A percentile compares a stretch with the other conserved stretches of the same genome.
Evolutionary conservation across 495 filamentous ascomycete species (phyloP).

Genomic region (Podospora sp.): DNA sequence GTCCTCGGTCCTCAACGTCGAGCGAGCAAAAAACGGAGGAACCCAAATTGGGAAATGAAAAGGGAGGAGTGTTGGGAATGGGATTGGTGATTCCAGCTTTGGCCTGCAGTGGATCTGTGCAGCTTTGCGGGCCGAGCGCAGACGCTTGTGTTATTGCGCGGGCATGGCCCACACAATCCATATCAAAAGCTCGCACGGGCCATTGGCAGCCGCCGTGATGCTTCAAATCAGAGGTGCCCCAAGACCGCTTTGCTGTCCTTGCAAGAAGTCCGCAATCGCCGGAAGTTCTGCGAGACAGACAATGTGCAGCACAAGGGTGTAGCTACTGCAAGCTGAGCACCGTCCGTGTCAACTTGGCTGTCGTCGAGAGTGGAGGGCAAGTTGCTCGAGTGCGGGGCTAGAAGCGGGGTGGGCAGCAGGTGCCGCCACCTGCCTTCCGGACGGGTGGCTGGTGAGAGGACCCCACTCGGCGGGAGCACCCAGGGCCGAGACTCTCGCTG

Average conservation of each 20-base stretch:
- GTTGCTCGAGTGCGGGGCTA: background rate
- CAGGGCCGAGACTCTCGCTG: too few relatives aligned
- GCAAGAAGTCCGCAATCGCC: too few relatives aligned
- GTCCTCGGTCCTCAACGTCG: background rate
- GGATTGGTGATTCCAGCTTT: background rate
- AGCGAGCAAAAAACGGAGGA: background rate
- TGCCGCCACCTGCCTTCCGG: background rate
- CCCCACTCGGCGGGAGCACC: background rate
- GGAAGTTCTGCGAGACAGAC: background rate
- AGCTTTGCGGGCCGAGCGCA: conserved; percentile 5
- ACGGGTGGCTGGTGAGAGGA: background rate
- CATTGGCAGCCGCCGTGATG: background rate
- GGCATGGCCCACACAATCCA: background rate
- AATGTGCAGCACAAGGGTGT: background rate
- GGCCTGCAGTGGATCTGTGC: conserved; percentile 4
- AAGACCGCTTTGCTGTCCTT: too few relatives aligned
- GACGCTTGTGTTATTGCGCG: background rate
- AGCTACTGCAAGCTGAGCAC: background rate
- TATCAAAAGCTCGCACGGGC: background rate
- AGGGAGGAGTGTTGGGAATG: background rate
- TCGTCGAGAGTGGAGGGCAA: background rate
- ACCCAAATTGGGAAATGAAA: conserved; percentile 8
- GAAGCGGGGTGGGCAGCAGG: background rate
- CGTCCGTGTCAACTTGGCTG: conserved; percentile 6
- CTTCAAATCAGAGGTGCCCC: too few relatives aligned